Percentiles rank a stretch among this genome's conserved stretches.
These are phyloP conservation scores for Petunia hybrid DNA, from an alignment of 305 asterid genomes.

Conservation along the genomic window DNA sequence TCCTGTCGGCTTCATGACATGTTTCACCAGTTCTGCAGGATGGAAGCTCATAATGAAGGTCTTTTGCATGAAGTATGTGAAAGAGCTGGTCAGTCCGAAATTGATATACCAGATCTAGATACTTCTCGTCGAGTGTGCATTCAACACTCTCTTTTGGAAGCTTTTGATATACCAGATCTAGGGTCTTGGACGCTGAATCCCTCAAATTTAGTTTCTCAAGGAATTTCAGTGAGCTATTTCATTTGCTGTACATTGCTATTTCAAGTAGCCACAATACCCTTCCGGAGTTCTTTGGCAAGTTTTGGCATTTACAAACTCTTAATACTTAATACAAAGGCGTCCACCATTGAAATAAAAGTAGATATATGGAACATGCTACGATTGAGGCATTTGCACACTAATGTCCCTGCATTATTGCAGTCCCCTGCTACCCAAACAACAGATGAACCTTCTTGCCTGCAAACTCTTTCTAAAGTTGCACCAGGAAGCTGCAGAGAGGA, in stretches of 20 bases:
- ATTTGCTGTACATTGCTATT: no score
- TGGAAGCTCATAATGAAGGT: conserved; percentile 49
- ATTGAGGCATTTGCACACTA: conserved; percentile 61
- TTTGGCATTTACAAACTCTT: no score
- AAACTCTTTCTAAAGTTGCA: conserved; percentile 37
- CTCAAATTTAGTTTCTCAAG: no score
- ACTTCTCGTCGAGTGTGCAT: conserved; percentile 56
- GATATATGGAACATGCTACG: conserved; percentile 48
- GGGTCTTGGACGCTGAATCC: conserved; percentile 34
- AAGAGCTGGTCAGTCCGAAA: conserved; percentile 46
- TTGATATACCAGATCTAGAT: conserved; percentile 51
- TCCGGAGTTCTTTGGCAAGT: no score
- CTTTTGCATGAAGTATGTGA: conserved; percentile 50
- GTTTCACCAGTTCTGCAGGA: conserved; percentile 62
- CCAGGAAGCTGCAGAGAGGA: conserved; percentile 51
- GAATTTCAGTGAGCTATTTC: no score
- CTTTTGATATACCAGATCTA: conserved; percentile 42
- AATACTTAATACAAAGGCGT: not conserved
- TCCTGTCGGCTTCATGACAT: conserved; percentile 66
- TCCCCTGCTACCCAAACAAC: conserved; percentile 40
- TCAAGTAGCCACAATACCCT: no score
- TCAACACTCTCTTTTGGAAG: conserved; percentile 45
- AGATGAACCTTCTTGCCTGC: conserved; percentile 48
- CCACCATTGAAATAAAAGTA: conserved; percentile 42
- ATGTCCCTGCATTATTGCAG: conserved; percentile 51